Conservation (phyloP, 306 rosid genomes). For the Malus sylvestris region DNA sequence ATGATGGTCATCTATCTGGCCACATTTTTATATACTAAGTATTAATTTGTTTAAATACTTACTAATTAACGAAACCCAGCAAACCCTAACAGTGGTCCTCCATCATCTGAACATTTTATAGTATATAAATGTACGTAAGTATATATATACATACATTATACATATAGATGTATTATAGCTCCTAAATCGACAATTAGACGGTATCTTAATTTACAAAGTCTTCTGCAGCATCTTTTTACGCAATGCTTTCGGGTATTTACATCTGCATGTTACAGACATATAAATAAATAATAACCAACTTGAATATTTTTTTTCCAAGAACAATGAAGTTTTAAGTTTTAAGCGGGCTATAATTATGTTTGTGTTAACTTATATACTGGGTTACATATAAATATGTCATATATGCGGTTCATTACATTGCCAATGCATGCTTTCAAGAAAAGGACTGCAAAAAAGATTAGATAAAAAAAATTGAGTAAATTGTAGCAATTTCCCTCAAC, state of each 20-base stretch:
- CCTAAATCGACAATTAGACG: too few species aligned
- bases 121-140: background rate
- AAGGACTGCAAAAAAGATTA: too few species aligned
- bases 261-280: background rate
- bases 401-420: background rate
- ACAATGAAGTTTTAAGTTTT: background rate
- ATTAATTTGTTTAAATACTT: background rate
- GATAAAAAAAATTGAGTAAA: too few species aligned
- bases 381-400: background rate
- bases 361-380: background rate
- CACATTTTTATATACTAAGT: background rate
- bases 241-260: too few species aligned
- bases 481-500: too few species aligned
- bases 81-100: background rate
- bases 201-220: background rate
- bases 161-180: too few species aligned
- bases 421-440: background rate
- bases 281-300: background rate
- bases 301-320: background rate
- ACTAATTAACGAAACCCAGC: background rate
- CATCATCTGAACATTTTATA: background rate
- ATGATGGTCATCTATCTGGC: background rate
- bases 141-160: background rate
- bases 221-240: background rate
- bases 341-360: background rate